Evolutionary conservation across 768 basidiomycete genomes (phyloP).

Genomic region (Lactarius quietus): DNA sequence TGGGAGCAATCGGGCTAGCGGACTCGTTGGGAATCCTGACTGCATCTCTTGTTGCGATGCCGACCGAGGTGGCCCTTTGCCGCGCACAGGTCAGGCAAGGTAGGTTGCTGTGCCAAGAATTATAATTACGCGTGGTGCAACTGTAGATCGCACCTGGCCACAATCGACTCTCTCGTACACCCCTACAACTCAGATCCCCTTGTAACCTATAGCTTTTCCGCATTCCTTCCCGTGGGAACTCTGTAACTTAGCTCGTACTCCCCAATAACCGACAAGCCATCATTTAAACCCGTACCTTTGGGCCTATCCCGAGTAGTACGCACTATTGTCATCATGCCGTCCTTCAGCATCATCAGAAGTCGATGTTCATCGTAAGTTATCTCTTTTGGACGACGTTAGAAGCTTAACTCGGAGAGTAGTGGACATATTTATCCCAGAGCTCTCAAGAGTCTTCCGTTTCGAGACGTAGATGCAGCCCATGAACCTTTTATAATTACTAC

Average conservation of each 20-base stretch:
- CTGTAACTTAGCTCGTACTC: too few species aligned
- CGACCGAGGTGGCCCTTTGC: slow-evolving; percentile 76
- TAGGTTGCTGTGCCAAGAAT: slow-evolving; percentile 62
- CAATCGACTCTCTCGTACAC: too few species aligned
- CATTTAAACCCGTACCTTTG: too few species aligned
- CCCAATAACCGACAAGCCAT: too few species aligned
- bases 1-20: slow-evolving; percentile 83
- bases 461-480: background rate
- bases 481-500: background rate
- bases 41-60: slow-evolving; percentile 64
- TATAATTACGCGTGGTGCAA: slow-evolving; percentile 36
- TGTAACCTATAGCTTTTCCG: too few species aligned
- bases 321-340: background rate
- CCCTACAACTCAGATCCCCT: too few species aligned
- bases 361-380: background rate
- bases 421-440: background rate
- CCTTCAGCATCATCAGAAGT: background rate
- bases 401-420: background rate
- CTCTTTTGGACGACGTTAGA: background rate
- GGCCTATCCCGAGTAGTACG: too few species aligned
- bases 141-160: background rate
- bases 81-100: slow-evolving; percentile 65
- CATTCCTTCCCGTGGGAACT: too few species aligned
- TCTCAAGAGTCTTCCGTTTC: background rate
- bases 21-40: slow-evolving; percentile 69